A percentile compares a stretch with the other conserved stretches of the same genome.
phyloP scores from a whole-genome alignment of 306 rosid genomes.

The Erythrophleum fordii region DNA sequence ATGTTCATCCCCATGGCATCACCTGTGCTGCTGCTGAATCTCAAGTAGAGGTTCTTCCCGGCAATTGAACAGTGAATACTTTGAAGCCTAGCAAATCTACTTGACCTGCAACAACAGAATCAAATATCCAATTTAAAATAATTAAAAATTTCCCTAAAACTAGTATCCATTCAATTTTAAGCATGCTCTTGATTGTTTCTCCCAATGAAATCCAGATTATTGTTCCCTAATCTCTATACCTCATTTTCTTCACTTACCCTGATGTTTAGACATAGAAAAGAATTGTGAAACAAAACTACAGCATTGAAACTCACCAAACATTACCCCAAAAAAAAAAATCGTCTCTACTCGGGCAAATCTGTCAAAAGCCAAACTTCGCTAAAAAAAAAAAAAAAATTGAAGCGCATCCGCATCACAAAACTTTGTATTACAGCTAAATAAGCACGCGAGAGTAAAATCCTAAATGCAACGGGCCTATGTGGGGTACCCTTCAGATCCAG shows the following conservation, averaged over 20 bases:
- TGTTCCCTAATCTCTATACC: conserved; percentile 4
- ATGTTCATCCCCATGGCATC: conserved; percentile 95
- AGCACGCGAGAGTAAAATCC: background rate
- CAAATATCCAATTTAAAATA: conserved; percentile 28
- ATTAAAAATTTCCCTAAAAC: background rate
- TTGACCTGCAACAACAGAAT: conserved; percentile 52
- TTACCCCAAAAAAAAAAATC: background rate
- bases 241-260: background rate
- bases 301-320: background rate
- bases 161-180: background rate
- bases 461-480: background rate
- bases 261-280: background rate
- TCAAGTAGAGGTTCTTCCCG: conserved; percentile 64
- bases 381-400: conserved; percentile 2
- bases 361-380: conserved; percentile 16
- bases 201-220: conserved; percentile 4
- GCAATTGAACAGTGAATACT: conserved; percentile 63
- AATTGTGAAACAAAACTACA: background rate
- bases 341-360: background rate
- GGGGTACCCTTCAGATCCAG: background rate
- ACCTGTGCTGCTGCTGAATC: conserved; percentile 80
- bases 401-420: background rate
- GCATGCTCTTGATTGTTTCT: background rate
- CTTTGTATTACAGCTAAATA: background rate
- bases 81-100: conserved; percentile 77